Base-by-base conservation (phyloP, 352 stramenopile species). In the Phytophthora tubulina region DNA sequence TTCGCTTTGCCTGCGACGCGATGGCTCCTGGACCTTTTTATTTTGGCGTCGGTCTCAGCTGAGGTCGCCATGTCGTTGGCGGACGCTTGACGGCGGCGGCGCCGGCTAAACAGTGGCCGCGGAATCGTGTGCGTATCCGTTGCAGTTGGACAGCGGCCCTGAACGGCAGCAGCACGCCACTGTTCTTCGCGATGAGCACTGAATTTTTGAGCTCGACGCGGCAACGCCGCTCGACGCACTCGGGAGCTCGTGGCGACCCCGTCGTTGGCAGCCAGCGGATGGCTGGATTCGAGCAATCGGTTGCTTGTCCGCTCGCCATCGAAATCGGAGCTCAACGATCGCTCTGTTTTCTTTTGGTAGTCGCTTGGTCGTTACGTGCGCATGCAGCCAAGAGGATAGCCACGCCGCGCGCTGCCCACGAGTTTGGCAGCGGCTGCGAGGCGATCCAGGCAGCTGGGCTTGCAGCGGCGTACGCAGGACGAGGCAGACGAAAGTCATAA, bases 271-370 rank as follows among this genome's bases (percentile, higher is more conserved):
- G 36, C 36, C 27, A 30, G 45, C 48, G 10, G 31, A 51, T 66
- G 66, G 44, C 53, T 75, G 67, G 60, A 66, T 71, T 63, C 58
- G 59, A 63, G 67, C 62, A 67, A 68, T 44, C 58, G 21, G 50
- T 17, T 63, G 66, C 58, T 69, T 58, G 56, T 42, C 14, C 51
- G 35, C 33, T 72, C 51, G 66, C 30, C 58, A 68, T 73, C 50
- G 50, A 73, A 66, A 60, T 45, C 53, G 36, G 32, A 27, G 39
- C 44, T 56, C 48, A 64, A 63, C n/a, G 7, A 65, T 38, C 13
- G 48, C 45, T 57, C 13, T 32, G 36, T 4, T 39, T 66, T 54
- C 62, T 79, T 75, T 79, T 78, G 63, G 50, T 76, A 79, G 72
- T 79, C 67, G 72, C 56, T 72, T 72, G 66, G 32, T 72, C 54